A percentile compares a stretch with the other conserved stretches of the same genome.
These are phyloP conservation scores for Candida germanica DNA, from an alignment of 805 yeast species.

Conservation along the genomic window DNA sequence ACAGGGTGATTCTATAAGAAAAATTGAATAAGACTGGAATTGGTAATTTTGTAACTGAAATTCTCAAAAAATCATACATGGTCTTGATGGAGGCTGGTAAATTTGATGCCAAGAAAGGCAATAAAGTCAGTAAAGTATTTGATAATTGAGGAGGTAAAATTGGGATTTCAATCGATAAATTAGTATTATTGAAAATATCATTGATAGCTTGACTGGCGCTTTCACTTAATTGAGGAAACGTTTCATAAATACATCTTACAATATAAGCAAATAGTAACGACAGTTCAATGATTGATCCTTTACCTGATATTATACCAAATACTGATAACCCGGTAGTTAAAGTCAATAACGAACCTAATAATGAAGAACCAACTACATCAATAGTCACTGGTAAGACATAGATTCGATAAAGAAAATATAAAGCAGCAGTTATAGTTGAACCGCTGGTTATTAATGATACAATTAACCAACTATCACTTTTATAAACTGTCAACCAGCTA, in stretches of 20 bases:
- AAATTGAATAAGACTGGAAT: conserved; percentile 78
- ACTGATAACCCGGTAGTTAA: conserved; percentile 69
- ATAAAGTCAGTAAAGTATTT: conserved; percentile 29
- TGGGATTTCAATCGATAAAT: conserved; percentile 17
- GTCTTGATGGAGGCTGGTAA: conserved; percentile 53
- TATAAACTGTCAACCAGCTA: conserved; percentile 58
- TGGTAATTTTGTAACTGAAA: conserved; percentile 62
- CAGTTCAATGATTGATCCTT: conserved; percentile 88
- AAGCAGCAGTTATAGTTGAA: conserved; percentile 67
- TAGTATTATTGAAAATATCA: conserved; percentile 13
- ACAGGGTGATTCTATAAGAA: conserved; percentile 81
- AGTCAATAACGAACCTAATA: conserved; percentile 83
- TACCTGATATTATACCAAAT: conserved; percentile 78
- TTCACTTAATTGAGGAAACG: conserved; percentile 82
- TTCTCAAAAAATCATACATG: conserved; percentile 50
- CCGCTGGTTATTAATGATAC: conserved; percentile 71
- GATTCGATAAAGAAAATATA: conserved; percentile 78
- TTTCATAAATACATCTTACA: conserved; percentile 88
- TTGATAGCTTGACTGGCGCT: conserved; percentile 26
- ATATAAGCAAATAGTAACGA: conserved; percentile 85
- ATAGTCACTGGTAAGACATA: conserved; percentile 73
- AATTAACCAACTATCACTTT: conserved; percentile 78
- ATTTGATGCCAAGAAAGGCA: conserved; percentile 49
- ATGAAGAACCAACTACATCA: conserved; percentile 70
- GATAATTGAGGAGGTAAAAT: conserved; percentile 36